Percentiles rank a stretch among this genome's conserved stretches.
phyloP scores from a whole-genome alignment of 352 stramenopile genomes.

The Pythium aquatile region DNA sequence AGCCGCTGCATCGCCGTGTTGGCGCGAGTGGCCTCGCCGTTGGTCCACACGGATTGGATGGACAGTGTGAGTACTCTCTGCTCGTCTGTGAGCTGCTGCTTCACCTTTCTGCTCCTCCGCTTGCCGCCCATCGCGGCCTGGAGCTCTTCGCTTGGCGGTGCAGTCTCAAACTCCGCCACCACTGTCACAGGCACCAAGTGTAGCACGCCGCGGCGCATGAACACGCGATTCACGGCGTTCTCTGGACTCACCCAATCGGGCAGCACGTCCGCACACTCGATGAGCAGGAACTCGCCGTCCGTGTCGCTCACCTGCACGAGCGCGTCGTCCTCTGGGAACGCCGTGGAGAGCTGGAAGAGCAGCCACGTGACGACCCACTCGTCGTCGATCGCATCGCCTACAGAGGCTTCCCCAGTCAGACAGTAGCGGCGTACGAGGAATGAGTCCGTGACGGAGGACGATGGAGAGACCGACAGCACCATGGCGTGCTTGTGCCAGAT shows the following conservation, averaged over 20 bases:
- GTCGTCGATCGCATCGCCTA: conserved; percentile 41
- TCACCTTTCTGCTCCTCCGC: conserved; percentile 1
- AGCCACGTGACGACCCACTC: conserved; percentile 45
- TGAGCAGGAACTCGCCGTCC: conserved; percentile 50
- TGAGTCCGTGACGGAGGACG: not conserved
- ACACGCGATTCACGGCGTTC: conserved; percentile 34
- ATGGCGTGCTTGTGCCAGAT: conserved; percentile 32
- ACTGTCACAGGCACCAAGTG: conserved; percentile 21
- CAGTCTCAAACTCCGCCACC: conserved; percentile 10
- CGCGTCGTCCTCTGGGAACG: conserved; percentile 24
- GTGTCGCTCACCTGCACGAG: conserved; percentile 35
- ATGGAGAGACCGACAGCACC: conserved; percentile 4
- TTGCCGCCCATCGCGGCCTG: not conserved
- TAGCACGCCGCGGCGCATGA: conserved; percentile 16
- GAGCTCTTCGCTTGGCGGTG: not conserved
- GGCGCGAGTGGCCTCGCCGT: conserved; percentile 15
- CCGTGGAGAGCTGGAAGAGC: conserved; percentile 29
- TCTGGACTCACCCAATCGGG: conserved; percentile 44
- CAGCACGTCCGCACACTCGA: conserved; percentile 45
- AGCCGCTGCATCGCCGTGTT: conserved; percentile 22
- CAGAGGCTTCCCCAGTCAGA: conserved; percentile 25
- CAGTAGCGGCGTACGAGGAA: conserved; percentile 7
- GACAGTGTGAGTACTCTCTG: conserved; percentile 8
- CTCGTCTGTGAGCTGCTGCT: not conserved
- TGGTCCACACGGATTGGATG: conserved; percentile 11